Evolutionary conservation across 192 early-diverging fungal species (phyloP).

Genomic region (Linnemannia hyalina): DNA sequence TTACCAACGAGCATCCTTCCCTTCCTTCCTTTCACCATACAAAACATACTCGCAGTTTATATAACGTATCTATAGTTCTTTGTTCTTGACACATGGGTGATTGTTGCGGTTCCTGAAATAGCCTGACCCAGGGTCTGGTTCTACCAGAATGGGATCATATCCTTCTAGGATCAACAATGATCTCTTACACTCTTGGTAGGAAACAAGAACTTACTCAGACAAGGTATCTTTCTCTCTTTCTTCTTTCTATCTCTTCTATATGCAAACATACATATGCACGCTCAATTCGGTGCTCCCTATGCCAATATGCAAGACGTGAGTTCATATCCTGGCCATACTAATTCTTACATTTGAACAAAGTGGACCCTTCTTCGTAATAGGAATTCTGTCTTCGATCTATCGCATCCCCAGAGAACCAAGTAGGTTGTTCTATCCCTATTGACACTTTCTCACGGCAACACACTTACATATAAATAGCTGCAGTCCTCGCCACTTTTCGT

Average conservation of each 20-base stretch:
- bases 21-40: too few species aligned
- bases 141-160: not conserved
- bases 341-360: not conserved
- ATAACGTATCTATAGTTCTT: too few species aligned
- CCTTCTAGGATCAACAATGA: not conserved
- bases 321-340: conserved; percentile 2
- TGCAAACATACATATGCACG: not conserved
- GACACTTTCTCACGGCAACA: not conserved
- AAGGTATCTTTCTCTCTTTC: not conserved
- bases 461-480: not conserved
- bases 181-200: not conserved
- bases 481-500: not conserved
- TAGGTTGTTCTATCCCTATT: not conserved
- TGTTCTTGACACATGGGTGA: not conserved
- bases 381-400: not conserved
- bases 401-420: not conserved
- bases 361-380: not conserved
- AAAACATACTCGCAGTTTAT: too few species aligned
- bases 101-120: not conserved
- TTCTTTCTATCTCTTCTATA: not conserved
- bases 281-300: not conserved
- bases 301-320: not conserved
- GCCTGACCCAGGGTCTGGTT: not conserved
- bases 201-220: not conserved
- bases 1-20: not conserved